phyloP scores from a whole-genome alignment of 106 monocot genomes.

The Iris macrosiphon region DNA sequence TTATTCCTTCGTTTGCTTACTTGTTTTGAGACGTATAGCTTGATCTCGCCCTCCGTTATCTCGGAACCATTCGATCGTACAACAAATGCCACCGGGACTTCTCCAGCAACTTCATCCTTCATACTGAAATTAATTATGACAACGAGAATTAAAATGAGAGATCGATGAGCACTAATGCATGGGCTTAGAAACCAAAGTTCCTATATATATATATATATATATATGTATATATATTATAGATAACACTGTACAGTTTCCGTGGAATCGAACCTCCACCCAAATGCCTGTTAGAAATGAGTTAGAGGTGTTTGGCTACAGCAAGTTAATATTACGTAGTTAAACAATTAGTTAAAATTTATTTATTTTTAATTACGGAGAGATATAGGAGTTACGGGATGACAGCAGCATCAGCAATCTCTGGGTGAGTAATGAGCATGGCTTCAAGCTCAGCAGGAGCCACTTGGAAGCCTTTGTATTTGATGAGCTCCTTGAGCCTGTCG shows the following conservation, averaged over 20 bases:
- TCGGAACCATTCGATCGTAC: constrained; percentile 28
- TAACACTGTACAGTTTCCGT: too few relatives aligned
- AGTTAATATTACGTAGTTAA: too few relatives aligned
- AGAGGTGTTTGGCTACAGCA: too few relatives aligned
- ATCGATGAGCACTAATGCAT: too few relatives aligned
- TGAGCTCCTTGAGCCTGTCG: constrained; percentile 80
- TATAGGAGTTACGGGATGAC: constrained; percentile 33
- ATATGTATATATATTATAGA: too few relatives aligned
- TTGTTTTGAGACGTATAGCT: constrained; percentile 47
- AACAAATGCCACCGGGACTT: constrained; percentile 65
- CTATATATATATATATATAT: too few relatives aligned
- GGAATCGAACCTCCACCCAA: too few relatives aligned
- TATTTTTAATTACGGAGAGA: background rate
- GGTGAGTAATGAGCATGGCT: constrained; percentile 39
- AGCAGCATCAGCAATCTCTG: constrained; percentile 30
- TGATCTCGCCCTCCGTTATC: constrained; percentile 55
- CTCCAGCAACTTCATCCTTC: constrained; percentile 53
- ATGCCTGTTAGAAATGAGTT: background rate
- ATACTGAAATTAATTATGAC: constrained; percentile 14
- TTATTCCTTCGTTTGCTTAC: too few relatives aligned
- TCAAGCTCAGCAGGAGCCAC: constrained; percentile 64
- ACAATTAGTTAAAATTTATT: too few relatives aligned
- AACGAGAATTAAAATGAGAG: too few relatives aligned
- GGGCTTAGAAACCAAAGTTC: too few relatives aligned
- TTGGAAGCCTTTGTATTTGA: constrained; percentile 80